Base-by-base conservation (phyloP, 768 basidiomycete species). In the Favolaschia claudopus region DNA sequence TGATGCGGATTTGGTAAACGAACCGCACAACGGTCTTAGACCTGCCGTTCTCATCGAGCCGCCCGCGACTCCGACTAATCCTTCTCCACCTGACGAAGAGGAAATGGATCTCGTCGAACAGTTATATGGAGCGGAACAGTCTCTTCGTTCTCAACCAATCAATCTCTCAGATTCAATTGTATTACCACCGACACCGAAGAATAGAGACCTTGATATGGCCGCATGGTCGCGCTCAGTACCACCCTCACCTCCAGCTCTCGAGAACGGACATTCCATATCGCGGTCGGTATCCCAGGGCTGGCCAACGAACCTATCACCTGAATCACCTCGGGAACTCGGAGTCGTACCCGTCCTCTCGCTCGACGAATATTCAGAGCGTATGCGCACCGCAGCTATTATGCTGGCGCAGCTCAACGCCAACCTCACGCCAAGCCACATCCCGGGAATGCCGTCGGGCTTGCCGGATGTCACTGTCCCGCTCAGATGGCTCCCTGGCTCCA, bases 361-460 rank as follows among this genome's bases (percentile, higher is more conserved):
- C 22, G 96, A 99, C 66, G 96, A 99, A 65, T 99, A 99, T 76
- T 96, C 96, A 1, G 95, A 98, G 65, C 87, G 97, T 47, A 99
- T 99, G 97, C 88, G 94, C 8, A 97, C 95, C 10, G 97, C 97
- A 10, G 97, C 97, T 10, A 89, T 99, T 61, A 98, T 99, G 97
- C 88, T 99, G 27, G 89, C 97, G 1, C 97, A 99, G 74, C 83
- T 99, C 44, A 97, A 95, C 67, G 89, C 94, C 1, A 93, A 83
- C 67, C 80, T 91, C 47, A 77, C 84, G 28, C 83, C 27, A 9
- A 48, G 58, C 28, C 47, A 50, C 33, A 55, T 64, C 25, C 63
- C 58, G 14, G 58, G 62, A 25, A 63, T 59, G 44, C 62, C 55
- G 20, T 44, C 33, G 9, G 63, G 58, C 25, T 48, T 64, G 19